Conservation (phyloP, 176 grass and related monocot genomes). For the Triticum dicoccoides region DNA sequence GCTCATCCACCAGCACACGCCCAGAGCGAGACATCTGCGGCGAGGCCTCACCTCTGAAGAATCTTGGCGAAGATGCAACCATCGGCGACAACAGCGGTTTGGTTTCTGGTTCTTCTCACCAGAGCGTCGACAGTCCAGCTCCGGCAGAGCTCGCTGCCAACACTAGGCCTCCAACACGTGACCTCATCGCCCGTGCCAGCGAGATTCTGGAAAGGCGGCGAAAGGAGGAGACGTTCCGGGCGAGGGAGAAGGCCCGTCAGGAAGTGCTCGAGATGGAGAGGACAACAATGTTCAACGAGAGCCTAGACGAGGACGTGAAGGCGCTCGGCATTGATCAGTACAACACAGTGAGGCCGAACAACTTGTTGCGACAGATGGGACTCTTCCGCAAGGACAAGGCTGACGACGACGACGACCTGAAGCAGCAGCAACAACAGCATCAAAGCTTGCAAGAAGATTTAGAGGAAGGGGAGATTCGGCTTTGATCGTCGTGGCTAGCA, state of each 20-base stretch:
- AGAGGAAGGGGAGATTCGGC: background rate
- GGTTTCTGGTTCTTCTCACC: too few species aligned
- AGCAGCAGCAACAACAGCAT: too few species aligned
- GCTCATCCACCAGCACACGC: too few species aligned
- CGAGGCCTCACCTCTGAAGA: background rate
- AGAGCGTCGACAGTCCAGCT: too few species aligned
- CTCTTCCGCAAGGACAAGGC: conserved; percentile 3
- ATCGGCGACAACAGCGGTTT: too few species aligned
- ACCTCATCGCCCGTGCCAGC: background rate
- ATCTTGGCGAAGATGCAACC: background rate
- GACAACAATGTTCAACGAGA: background rate
- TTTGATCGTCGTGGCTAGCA: background rate
- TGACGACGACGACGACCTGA: background rate
- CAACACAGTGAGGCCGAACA: background rate
- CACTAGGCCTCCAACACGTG: too few species aligned
- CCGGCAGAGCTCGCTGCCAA: too few species aligned
- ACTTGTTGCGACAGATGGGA: background rate
- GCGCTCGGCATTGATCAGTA: background rate
- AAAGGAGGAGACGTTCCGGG: background rate
- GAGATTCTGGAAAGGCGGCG: background rate
- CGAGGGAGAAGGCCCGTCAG: background rate
- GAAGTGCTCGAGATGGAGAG: background rate
- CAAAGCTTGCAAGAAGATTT: background rate
- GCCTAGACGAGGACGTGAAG: background rate
- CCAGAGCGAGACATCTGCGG: background rate